A percentile compares a stretch with the other conserved stretches of the same genome.
Conservation (phyloP, 495 filamentous ascomycete species). For the Hyaloscypha variabilis region DNA sequence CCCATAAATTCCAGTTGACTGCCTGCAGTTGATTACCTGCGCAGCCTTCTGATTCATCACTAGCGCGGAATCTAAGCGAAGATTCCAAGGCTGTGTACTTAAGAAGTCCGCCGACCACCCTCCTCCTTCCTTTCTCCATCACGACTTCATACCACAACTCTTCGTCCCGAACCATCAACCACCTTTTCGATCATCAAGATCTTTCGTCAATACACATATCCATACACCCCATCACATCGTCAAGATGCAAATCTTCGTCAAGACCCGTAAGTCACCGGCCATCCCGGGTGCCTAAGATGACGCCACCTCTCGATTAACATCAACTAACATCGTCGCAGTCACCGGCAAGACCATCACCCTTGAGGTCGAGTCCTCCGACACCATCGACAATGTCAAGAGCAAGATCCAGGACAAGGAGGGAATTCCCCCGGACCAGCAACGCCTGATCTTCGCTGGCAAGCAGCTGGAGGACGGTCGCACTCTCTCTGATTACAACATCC, state of each 20-base stretch:
- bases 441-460: constrained; percentile 98
- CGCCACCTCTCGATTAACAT: constrained; percentile 35
- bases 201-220: constrained; percentile 19
- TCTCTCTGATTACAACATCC: constrained; percentile 97
- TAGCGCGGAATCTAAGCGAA: not conserved
- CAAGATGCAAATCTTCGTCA: constrained; percentile 97
- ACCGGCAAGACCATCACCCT: constrained; percentile 99
- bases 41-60: not conserved
- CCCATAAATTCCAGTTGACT: constrained; percentile 4
- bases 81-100: constrained; percentile 22
- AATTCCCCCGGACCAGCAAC: constrained; percentile 97
- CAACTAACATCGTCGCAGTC: constrained; percentile 50
- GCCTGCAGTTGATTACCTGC: not conserved
- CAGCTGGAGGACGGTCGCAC: constrained; percentile 97
- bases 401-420: constrained; percentile 99
- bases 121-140: constrained; percentile 16
- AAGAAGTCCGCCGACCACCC: constrained; percentile 30
- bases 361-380: constrained; percentile 97
- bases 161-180: constrained; percentile 17
- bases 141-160: constrained; percentile 2
- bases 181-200: constrained; percentile 10
- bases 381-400: constrained; percentile 98
- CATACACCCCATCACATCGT: constrained; percentile 10
- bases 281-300: constrained; percentile 25
- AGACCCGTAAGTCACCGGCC: constrained; percentile 74